Evolutionary conservation across 1,284 basidiomycete genomes (phyloP), one percentile per base, ranked within the genome.

Genomic region (Leucoagaricus sp.): DNA sequence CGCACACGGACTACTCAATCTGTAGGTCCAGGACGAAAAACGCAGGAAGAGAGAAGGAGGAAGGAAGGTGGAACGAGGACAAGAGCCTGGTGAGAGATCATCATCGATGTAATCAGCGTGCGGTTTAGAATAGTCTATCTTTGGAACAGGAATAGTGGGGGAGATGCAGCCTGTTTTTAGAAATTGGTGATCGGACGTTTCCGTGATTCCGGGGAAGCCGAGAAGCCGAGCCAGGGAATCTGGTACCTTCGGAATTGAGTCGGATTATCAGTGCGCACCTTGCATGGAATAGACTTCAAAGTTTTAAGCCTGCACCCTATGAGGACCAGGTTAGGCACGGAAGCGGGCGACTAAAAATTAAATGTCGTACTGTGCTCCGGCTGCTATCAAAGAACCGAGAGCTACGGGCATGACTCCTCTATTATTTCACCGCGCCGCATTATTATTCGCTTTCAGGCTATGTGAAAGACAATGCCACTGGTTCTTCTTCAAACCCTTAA

Each of bases 21-120:
- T 15, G 29, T 23, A 52, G n/a, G 28, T 50, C 19, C 50, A 52
- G 40, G 26, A 52, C 17, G 40, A 13, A 28, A 31, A 44, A 44
- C 6, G 10, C 23, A 23, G 52, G 25, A 12, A 13, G 23, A 47
- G 13, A 21, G n/a, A 45, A 53, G 42, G 51, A 26, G 19, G 52
- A 29, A 36, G 45, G 51, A 47, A 38, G 33, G 34, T 26, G 44
- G 52, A 28, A 53, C 25, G 31, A 45, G 23, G 52, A 53, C 44
- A 47, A 45, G 26, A 44, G 19, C n/a, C 29, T 41, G 28, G 33
- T 47, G 52, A 40, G 52, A 53, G 52, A 53, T 46, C 51, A 53
- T 53, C 52, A 53, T 53, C 52, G 52, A 53, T 53, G 44, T 36
- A 53, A 53, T 53, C 52, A 53, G 52, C 52, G 4, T 17, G 15